These are phyloP conservation scores for Xylaria cubensis DNA, from an alignment of 495 filamentous ascomycete species.

Conservation along the genomic window DNA sequence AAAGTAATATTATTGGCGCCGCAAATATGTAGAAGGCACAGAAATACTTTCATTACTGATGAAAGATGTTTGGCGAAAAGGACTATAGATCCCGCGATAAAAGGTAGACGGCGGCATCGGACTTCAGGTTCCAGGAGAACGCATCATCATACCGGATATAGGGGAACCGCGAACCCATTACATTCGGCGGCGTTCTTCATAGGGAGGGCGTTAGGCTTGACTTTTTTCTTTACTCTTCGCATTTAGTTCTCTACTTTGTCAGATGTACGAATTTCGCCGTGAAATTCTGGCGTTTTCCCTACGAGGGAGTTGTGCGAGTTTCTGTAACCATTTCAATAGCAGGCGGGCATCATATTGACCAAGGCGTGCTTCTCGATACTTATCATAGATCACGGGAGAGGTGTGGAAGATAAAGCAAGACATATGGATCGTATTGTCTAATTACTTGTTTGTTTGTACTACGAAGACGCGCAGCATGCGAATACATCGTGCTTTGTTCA, in stretches of 20 bases:
- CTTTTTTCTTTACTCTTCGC: slow-evolving; percentile 5
- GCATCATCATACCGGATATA: slow-evolving; percentile 32
- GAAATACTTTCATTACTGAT: slow-evolving; percentile 18
- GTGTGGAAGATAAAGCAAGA: not conserved
- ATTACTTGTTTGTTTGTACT: slow-evolving; percentile 1
- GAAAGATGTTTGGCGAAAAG: slow-evolving; percentile 26
- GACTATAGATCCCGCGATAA: slow-evolving; percentile 33
- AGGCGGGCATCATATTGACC: not conserved
- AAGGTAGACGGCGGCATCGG: slow-evolving; percentile 31
- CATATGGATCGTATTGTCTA: not conserved
- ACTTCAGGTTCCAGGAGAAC: slow-evolving; percentile 28
- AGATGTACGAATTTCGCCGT: not conserved
- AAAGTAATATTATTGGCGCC: not conserved
- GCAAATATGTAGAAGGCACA: not conserved
- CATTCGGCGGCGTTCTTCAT: slow-evolving; percentile 41
- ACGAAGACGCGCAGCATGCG: not conserved
- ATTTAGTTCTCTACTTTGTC: slow-evolving; percentile 1
- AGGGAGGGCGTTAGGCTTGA: slow-evolving; percentile 35
- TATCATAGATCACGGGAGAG: not conserved
- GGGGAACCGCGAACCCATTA: slow-evolving; percentile 33
- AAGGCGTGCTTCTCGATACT: not conserved
- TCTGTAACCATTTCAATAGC: not conserved
- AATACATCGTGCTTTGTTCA: not conserved
- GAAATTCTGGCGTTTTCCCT: slow-evolving; percentile 11
- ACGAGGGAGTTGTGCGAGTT: slow-evolving; percentile 9